These are phyloP conservation scores for Scleroderma citrinum DNA, from an alignment of 768 basidiomycete genomes.

Conservation along the genomic window DNA sequence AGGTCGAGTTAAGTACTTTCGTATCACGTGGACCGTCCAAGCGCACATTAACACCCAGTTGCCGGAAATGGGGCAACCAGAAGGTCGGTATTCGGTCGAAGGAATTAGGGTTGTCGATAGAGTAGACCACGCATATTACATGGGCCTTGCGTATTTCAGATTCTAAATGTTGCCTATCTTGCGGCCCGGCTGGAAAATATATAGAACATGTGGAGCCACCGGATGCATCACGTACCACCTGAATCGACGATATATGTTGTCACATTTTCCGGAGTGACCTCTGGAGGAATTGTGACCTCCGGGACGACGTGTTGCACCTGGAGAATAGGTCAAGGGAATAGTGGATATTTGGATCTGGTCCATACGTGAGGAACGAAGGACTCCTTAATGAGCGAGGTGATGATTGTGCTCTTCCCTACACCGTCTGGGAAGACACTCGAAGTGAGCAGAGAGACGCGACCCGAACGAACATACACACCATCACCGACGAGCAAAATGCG, in stretches of 20 bases:
- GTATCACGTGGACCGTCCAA: neutral
- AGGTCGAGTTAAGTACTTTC: slow-evolving; percentile 7
- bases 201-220: slow-evolving; percentile 2
- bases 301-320: slow-evolving; percentile 95
- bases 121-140: slow-evolving; percentile 96
- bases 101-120: slow-evolving; percentile 92
- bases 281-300: slow-evolving; percentile 96
- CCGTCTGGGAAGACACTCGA: slow-evolving; percentile 54
- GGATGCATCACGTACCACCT: slow-evolving; percentile 56
- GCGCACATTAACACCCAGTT: slow-evolving; percentile 90
- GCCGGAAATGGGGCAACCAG: slow-evolving; percentile 94
- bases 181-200: slow-evolving; percentile 59
- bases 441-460: neutral
- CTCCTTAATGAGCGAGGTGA: slow-evolving; percentile 96
- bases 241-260: slow-evolving; percentile 98
- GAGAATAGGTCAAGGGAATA: slow-evolving; percentile 2
- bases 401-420: slow-evolving; percentile 96
- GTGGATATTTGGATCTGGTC: slow-evolving; percentile 9
- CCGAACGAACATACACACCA: slow-evolving; percentile 45
- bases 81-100: slow-evolving; percentile 98
- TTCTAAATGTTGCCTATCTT: slow-evolving; percentile 85
- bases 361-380: slow-evolving; percentile 81
- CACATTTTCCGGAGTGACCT: slow-evolving; percentile 95
- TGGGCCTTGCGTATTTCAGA: slow-evolving; percentile 96
- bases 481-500: slow-evolving; percentile 92